Percentiles rank a stretch among this genome's conserved stretches.
Conservation (phyloP, 805 yeast species). For the Wickerhamomyces tratensis region DNA sequence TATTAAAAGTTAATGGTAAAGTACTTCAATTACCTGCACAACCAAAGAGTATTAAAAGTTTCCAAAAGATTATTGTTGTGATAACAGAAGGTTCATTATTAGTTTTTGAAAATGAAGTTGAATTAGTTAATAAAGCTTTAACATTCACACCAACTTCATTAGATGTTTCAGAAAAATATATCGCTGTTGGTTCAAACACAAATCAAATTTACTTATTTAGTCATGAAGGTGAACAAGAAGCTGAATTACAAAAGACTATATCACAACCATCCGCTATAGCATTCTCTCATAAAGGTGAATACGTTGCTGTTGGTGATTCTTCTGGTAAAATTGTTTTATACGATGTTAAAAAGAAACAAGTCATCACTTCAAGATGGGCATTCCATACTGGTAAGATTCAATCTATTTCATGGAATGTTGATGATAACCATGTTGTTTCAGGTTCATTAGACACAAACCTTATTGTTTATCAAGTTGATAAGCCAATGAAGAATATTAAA, state of each 20-base stretch:
- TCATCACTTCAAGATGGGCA: slow-evolving; percentile 87
- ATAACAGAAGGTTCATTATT: slow-evolving; percentile 28
- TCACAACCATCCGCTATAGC: slow-evolving; percentile 54
- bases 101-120: slow-evolving; percentile 23
- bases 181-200: slow-evolving; percentile 34
- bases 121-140: slow-evolving; percentile 21
- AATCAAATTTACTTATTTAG: slow-evolving; percentile 21
- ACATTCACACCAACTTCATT: slow-evolving; percentile 34
- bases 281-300: slow-evolving; percentile 61
- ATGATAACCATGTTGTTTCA: slow-evolving; percentile 63
- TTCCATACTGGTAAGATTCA: slow-evolving; percentile 83
- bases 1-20: slow-evolving; percentile 32
- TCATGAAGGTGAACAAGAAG: slow-evolving; percentile 13
- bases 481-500: slow-evolving; percentile 72
- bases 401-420: slow-evolving; percentile 70
- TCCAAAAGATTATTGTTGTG: slow-evolving; percentile 28
- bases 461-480: slow-evolving; percentile 67
- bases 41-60: slow-evolving; percentile 37
- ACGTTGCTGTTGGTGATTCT: slow-evolving; percentile 77
- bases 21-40: slow-evolving; percentile 31
- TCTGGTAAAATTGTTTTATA: slow-evolving; percentile 81
- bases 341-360: slow-evolving; percentile 38
- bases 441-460: slow-evolving; percentile 81
- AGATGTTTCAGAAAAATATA: slow-evolving; percentile 29
- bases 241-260: slow-evolving; percentile 36